phyloP scores from a whole-genome alignment of 2,329 filamentous ascomycete species.

The Didymella keratinophila region DNA sequence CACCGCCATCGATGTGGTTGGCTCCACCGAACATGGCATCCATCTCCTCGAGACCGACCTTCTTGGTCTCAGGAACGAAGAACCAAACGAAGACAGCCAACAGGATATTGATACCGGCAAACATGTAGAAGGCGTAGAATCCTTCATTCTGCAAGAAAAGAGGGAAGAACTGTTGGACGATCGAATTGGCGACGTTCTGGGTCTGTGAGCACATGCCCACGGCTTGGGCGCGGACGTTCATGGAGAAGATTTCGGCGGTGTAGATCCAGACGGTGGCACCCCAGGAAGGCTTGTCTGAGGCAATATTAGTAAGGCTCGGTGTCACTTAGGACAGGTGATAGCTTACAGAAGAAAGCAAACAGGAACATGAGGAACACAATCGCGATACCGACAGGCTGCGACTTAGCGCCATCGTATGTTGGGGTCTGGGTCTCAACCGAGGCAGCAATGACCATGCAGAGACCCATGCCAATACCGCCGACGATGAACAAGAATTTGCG shows the following conservation, averaged over 20 bases:
- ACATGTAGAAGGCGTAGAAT: conserved; percentile 65
- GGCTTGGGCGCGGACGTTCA: conserved; percentile 75
- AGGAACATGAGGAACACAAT: conserved; percentile 74
- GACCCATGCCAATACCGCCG: conserved; percentile 72
- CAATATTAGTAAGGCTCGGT: conserved; percentile 33
- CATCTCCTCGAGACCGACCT: conserved; percentile 63
- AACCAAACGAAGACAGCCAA: conserved; percentile 54
- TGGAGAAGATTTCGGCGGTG: conserved; percentile 73
- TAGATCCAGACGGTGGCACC: conserved; percentile 76
- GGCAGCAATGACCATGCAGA: conserved; percentile 74
- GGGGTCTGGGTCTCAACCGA: conserved; percentile 67
- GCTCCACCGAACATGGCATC: conserved; percentile 64
- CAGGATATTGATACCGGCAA: conserved; percentile 57
- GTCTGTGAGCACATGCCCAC: conserved; percentile 70
- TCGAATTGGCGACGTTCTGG: conserved; percentile 69
- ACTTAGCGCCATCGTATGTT: conserved; percentile 61
- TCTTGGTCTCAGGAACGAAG: conserved; percentile 55
- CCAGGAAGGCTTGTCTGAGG: conserved; percentile 70
- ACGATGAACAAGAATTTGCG: conserved; percentile 74
- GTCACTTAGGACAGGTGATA: not conserved
- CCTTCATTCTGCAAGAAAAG: conserved; percentile 68
- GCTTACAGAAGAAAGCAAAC: conserved; percentile 68
- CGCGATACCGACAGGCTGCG: conserved; percentile 68
- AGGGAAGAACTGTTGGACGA: conserved; percentile 76
- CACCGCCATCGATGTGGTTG: conserved; percentile 64